Percentiles rank a stretch among this genome's conserved stretches.
Conservation (phyloP, 2,329 filamentous ascomycete genomes). For the Harringtonia aguacate region DNA sequence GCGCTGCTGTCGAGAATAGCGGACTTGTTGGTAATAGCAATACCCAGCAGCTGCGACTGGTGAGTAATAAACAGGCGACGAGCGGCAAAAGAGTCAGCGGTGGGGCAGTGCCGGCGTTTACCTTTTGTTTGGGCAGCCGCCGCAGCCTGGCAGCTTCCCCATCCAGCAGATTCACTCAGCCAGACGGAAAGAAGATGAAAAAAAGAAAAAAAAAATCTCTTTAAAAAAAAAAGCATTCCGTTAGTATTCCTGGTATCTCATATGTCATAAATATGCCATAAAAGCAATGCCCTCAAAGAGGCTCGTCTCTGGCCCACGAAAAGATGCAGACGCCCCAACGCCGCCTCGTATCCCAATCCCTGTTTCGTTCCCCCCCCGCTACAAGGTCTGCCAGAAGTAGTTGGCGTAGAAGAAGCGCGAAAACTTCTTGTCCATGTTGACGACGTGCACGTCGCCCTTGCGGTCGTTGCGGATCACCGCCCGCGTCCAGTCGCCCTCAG, state of each 20-base stretch:
- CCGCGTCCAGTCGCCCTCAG: slow-evolving; percentile 64
- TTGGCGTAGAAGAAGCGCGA: slow-evolving; percentile 88
- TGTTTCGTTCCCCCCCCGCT: slow-evolving; percentile 11
- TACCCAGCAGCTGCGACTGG: too few species aligned
- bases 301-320: not conserved
- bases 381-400: slow-evolving; percentile 90
- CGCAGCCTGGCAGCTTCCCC: too few species aligned
- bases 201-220: not conserved
- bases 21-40: too few species aligned
- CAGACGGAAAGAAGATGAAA: too few species aligned
- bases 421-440: slow-evolving; percentile 90
- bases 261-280: too few species aligned
- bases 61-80: too few species aligned
- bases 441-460: slow-evolving; percentile 87
- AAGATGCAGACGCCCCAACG: not conserved
- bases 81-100: too few species aligned
- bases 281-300: too few species aligned
- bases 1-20: too few species aligned
- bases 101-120: too few species aligned
- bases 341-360: not conserved
- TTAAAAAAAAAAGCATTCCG: not conserved
- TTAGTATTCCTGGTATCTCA: not conserved
- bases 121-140: too few species aligned
- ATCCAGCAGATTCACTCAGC: too few species aligned
- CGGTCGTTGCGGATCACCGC: slow-evolving; percentile 76